Base-by-base conservation (phyloP, 129 eudicot genomes). In the Flaveria ramosissima region DNA sequence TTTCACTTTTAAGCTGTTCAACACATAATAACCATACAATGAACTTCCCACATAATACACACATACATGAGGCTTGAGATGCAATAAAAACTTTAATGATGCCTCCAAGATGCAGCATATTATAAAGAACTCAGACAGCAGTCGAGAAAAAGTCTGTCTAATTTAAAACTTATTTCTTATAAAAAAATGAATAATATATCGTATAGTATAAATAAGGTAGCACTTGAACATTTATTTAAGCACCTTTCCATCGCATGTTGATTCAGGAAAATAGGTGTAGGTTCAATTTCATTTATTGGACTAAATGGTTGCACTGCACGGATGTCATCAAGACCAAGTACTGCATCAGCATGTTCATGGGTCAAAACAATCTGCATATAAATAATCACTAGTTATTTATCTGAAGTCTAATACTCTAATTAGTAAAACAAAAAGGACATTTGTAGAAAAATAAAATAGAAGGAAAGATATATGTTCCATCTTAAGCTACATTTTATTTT, bases 291-390 rank as follows among this genome's bases (percentile, higher is more conserved):
- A 74, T 91, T 88, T 70, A 86, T 82, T 60, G 92, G 84, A 77
- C 97, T 89, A 74, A 17, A 86, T 63, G 92, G 92, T 74, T 92
- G 96, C 80, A 95, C 96, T 60, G 79, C 71, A 69, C 91, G 96
- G 76, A 95, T 79, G 77, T 95, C 99, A 83, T 91, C 96, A 74
- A 95, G 86, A 85, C 97, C 99, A 60, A 89, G 96, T 81, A 89
- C 89, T 7, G 97, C 97, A 89, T 95, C 99, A 67, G 99, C 99
- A 84, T 95, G 99, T 71, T 95, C 99, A 88, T 95, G 99, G 43
- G 99, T 91, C 84, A 95, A 78, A 76, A 95, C 60, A 75, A 95
- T 85, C 99, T 95, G 94, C 79, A 84, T 45, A 68, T 46, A 24
- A 55, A 23, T 21, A 61, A 62, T 52, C 75, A 78, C 73, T 77